Conservation (phyloP, 108 stramenopile genomes). For the Craspedostauros australis region DNA sequence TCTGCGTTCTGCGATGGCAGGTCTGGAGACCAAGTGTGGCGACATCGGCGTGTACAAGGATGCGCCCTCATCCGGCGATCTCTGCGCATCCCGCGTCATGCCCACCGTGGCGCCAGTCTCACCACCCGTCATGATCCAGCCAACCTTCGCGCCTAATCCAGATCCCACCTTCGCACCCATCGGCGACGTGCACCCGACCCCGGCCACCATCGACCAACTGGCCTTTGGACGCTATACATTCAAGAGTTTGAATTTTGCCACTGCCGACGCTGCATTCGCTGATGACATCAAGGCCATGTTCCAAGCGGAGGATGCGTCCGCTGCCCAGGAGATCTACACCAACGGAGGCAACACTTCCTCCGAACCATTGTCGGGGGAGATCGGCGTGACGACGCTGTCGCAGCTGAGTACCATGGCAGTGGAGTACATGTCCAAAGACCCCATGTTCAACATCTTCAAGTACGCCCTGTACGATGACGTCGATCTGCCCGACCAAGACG, state of each 20-base stretch:
- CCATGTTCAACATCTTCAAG: constrained; percentile 62
- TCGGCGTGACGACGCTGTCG: constrained; percentile 24
- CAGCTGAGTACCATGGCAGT: constrained; percentile 18
- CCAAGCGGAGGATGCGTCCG: constrained; percentile 9
- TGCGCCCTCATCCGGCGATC: constrained; percentile 6
- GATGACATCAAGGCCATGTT: constrained; percentile 45
- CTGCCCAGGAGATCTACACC: constrained; percentile 34
- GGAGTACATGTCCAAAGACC: constrained; percentile 32
- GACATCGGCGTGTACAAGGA: constrained; percentile 21
- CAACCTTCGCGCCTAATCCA: not conserved
- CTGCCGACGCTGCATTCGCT: constrained; percentile 21
- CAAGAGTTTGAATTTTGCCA: constrained; percentile 7
- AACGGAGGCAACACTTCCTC: constrained; percentile 31
- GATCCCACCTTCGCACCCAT: too few relatives aligned
- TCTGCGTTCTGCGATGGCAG: constrained; percentile 13
- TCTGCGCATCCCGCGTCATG: constrained; percentile 14
- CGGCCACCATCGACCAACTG: constrained; percentile 1
- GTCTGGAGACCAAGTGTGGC: constrained; percentile 21
- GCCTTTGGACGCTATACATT: constrained; percentile 41
- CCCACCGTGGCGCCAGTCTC: too few relatives aligned
- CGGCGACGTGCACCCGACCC: not conserved
- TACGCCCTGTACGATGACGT: constrained; percentile 63
- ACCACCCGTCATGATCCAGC: not conserved
- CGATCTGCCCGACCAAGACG: constrained; percentile 26
- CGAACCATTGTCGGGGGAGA: constrained; percentile 25